Percentiles rank a stretch among this genome's conserved stretches.
phyloP scores from a whole-genome alignment of 768 basidiomycete species.

The Harrya chromipes region DNA sequence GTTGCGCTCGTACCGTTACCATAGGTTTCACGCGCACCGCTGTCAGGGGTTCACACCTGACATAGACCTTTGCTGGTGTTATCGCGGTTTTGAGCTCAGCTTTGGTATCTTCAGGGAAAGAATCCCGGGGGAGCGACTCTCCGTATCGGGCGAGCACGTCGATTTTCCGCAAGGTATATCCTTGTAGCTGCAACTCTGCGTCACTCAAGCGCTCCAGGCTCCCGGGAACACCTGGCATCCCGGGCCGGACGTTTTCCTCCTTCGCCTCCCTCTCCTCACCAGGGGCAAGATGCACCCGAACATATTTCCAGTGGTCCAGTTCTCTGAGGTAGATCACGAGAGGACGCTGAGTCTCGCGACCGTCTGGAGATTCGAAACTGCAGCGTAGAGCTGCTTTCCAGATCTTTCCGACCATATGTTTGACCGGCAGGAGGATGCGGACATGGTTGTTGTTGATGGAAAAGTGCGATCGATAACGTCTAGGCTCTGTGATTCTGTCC shows the following conservation, averaged over 20 bases:
- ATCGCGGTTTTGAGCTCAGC: no score
- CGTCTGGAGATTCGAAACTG: slow-evolving; percentile 16
- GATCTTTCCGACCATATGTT: slow-evolving; percentile 8
- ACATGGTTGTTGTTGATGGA: slow-evolving; percentile 19
- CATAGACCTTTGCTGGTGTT: no score
- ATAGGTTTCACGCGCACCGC: no score
- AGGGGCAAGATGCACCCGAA: slow-evolving; percentile 12
- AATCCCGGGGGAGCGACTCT: not conserved
- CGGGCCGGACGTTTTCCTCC: not conserved
- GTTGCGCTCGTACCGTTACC: no score
- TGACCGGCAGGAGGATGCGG: slow-evolving; percentile 19
- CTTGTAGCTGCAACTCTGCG: slow-evolving; percentile 8
- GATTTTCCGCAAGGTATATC: slow-evolving; percentile 11
- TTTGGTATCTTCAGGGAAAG: no score
- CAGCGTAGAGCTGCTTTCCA: slow-evolving; percentile 23
- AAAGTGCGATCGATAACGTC: slow-evolving; percentile 14
- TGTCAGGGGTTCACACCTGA: no score
- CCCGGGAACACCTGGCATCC: slow-evolving; percentile 6
- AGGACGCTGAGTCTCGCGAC: slow-evolving; percentile 13
- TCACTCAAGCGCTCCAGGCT: slow-evolving; percentile 21
- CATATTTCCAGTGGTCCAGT: slow-evolving; percentile 8
- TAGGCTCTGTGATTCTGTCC: not conserved
- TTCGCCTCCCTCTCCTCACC: not conserved
- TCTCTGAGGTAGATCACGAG: slow-evolving; percentile 23
- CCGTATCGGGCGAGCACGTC: slow-evolving; percentile 5